Percentiles rank a stretch among this genome's conserved stretches.
Conservation (phyloP, 805 yeast species). For the Kodamaea sagamina region DNA sequence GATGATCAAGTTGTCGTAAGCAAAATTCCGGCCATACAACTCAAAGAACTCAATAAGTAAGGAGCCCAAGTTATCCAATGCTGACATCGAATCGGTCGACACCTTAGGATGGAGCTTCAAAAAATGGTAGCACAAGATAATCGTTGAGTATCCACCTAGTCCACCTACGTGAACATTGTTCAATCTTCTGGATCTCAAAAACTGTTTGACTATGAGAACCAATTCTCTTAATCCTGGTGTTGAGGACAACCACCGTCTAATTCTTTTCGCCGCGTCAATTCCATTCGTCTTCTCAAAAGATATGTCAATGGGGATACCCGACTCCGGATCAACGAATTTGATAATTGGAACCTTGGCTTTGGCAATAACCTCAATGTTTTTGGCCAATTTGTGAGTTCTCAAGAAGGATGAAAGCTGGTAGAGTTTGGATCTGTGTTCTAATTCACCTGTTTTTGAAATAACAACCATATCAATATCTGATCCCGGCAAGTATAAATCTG, state of each 20-base stretch:
- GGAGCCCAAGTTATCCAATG: conserved; percentile 79
- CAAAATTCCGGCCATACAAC: conserved; percentile 85
- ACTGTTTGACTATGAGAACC: conserved; percentile 81
- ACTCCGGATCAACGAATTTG: conserved; percentile 75
- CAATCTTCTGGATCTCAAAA: conserved; percentile 70
- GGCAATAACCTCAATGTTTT: conserved; percentile 79
- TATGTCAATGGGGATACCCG: conserved; percentile 78
- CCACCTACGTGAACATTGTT: conserved; percentile 94
- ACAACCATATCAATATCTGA: conserved; percentile 95
- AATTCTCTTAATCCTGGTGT: conserved; percentile 83
- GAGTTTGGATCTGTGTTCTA: conserved; percentile 63
- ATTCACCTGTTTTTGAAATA: conserved; percentile 57
- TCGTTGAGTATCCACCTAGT: conserved; percentile 90
- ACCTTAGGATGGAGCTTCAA: conserved; percentile 77
- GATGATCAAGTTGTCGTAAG: conserved; percentile 76
- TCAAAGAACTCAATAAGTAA: conserved; percentile 89
- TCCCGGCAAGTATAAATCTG: conserved; percentile 90
- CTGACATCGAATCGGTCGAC: conserved; percentile 62
- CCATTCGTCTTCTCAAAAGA: conserved; percentile 89
- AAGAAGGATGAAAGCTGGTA: conserved; percentile 74
- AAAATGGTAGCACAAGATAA: conserved; percentile 80
- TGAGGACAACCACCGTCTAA: conserved; percentile 68
- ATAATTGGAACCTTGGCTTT: conserved; percentile 93
- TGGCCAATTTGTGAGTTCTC: conserved; percentile 61
- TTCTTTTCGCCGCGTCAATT: conserved; percentile 74